Evolutionary conservation across 441 rosid genomes (phyloP), one percentile per base, ranked within the genome.

Genomic region (Euphorbia schlechtendalii): DNA sequence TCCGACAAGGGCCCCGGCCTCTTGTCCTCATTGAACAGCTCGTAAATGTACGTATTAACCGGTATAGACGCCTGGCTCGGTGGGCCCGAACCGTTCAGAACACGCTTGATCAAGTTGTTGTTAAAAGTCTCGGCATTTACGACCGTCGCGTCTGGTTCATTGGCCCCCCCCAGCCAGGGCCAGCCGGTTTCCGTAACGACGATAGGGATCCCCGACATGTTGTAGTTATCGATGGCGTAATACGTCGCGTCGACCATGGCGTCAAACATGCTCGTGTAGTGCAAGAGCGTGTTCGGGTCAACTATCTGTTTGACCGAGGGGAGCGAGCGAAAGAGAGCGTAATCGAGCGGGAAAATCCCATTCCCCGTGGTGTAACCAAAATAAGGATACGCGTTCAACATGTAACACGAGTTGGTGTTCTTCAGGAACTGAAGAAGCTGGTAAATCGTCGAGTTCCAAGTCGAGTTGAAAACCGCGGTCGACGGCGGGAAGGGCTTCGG

Each of bases 221-320:
- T 84, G 59, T 81, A 30, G 56, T 88, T 90, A 41, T 80, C 84
- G 56, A 94, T 87, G 22, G 99, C 83, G 77, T 89, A 94, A 74
- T 89, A 94, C 30, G 88, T 73, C 56, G 99, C 99, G 70, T 94
- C 99, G 51, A 94, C 92, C 96, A 91, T 86, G 3, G 98, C 96
- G 66, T 91, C 99, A 69, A 91, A 87, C 99, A 94, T 91, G 76
- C 99, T 91, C 74, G 80, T 70, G 67, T 94, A 94, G 75, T 83
- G 96, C 40, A 82, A 76, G 62, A 94, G 89, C 30, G 97, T 94
- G 81, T 91, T 94, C 2, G 99, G 96, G 64, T 94, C 99, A 74
- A 94, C 98, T 40, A 91, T 91, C 84, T 94, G 99, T 71, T 94
- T 94, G 63, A 86, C 96, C 0, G 90, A 38, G 28, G 96, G 76